phyloP scores from a whole-genome alignment of 169 alveolate species.

The Hepatocystis sp. region DNA sequence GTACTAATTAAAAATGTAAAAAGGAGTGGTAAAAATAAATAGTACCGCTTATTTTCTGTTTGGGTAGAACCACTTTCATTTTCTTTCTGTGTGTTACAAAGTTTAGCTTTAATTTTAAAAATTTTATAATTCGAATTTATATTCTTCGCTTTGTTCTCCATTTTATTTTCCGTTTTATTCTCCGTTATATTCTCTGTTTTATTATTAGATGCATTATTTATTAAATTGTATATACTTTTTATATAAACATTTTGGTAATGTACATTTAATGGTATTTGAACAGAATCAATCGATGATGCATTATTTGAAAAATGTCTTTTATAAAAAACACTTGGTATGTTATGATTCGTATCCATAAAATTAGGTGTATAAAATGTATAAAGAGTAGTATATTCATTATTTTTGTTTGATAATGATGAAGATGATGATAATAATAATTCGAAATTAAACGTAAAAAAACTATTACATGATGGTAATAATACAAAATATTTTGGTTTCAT shows the following conservation, averaged over 20 bases:
- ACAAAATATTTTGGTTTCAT: conserved; percentile 67
- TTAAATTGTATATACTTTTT: conserved; percentile 38
- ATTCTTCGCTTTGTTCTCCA: neutral
- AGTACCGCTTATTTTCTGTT: conserved; percentile 3
- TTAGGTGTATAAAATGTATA: conserved; percentile 43
- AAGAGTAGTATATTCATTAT: conserved; percentile 8
- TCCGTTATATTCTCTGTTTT: too few relatives aligned
- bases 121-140: conserved; percentile 2
- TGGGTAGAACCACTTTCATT: conserved; percentile 4
- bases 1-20: too few relatives aligned
- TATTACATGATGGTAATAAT: conserved; percentile 47
- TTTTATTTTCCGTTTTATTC: too few relatives aligned
- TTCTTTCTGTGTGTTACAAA: neutral
- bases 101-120: conserved; percentile 12
- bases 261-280: conserved; percentile 23
- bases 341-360: conserved; percentile 5
- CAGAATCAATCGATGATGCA: conserved; percentile 15
- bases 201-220: too few relatives aligned
- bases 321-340: conserved; percentile 6
- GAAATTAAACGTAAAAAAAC: conserved; percentile 35
- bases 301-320: conserved; percentile 16
- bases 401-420: too few relatives aligned
- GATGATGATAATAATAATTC: conserved; percentile 41
- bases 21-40: too few relatives aligned
- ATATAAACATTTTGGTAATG: conserved; percentile 49